phyloP scores from a whole-genome alignment of 1,139 yeast genomes.

The Hansenula lynferdii region DNA sequence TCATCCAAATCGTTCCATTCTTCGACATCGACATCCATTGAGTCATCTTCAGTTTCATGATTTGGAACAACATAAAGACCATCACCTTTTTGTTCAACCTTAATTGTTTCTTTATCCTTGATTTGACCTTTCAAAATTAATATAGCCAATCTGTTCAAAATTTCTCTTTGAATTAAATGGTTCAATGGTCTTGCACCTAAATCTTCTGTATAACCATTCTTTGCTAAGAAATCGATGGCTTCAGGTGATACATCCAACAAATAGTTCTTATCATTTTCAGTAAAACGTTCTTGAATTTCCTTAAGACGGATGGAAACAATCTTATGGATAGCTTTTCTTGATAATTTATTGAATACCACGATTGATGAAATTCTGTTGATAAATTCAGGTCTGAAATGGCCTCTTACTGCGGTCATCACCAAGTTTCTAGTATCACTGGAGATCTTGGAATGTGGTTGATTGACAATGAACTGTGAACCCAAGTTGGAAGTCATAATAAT shows the following conservation, averaged over 20 bases:
- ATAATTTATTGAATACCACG: constrained; percentile 86
- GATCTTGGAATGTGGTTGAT: constrained; percentile 60
- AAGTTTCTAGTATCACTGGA: constrained; percentile 62
- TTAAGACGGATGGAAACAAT: constrained; percentile 79
- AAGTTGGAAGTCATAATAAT: constrained; percentile 96
- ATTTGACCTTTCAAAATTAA: constrained; percentile 83
- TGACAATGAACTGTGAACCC: constrained; percentile 87
- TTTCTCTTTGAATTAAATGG: constrained; percentile 84
- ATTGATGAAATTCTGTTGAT: constrained; percentile 92
- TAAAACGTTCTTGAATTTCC: constrained; percentile 85
- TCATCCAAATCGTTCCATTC: constrained; percentile 25
- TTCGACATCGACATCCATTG: constrained; percentile 40
- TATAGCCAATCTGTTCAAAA: constrained; percentile 86
- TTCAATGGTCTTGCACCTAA: constrained; percentile 98
- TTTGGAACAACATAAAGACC: constrained; percentile 83
- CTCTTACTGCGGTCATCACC: constrained; percentile 82
- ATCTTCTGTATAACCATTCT: constrained; percentile 86
- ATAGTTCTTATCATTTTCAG: constrained; percentile 73
- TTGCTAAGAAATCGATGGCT: constrained; percentile 77
- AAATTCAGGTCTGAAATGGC: constrained; percentile 96
- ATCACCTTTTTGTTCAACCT: constrained; percentile 48
- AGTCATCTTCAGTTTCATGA: constrained; percentile 63
- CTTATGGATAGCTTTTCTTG: constrained; percentile 87
- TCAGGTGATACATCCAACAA: constrained; percentile 62
- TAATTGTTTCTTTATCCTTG: constrained; percentile 79